Evolutionary conservation across 2,329 filamentous ascomycete genomes (phyloP).

Genomic region (Fusarium luffae): DNA sequence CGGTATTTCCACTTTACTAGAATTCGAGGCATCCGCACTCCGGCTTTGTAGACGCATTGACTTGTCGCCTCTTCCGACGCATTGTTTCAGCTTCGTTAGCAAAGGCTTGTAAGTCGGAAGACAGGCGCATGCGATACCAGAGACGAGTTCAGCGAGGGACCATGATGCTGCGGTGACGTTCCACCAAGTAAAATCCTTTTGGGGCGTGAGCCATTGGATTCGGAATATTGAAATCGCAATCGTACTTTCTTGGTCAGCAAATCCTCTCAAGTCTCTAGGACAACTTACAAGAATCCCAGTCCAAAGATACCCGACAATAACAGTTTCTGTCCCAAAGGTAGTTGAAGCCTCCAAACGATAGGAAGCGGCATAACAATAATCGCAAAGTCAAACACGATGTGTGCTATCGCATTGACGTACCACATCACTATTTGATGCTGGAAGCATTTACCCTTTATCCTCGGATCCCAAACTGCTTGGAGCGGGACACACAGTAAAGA

Average conservation of each 20-base stretch:
- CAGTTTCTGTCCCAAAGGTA: conserved; percentile 20
- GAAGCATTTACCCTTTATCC: conserved; percentile 8
- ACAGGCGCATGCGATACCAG: conserved; percentile 36
- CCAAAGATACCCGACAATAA: conserved; percentile 26
- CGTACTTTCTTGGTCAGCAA: background rate
- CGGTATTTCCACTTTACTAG: background rate
- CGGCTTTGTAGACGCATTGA: background rate
- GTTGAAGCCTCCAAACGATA: conserved; percentile 20
- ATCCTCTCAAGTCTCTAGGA: no score
- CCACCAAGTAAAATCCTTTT: conserved; percentile 31
- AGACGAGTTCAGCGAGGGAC: conserved; percentile 36
- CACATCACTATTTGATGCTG: background rate
- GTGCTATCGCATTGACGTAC: conserved; percentile 15
- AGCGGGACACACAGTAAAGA: conserved; percentile 10
- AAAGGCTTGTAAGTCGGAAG: conserved; percentile 31
- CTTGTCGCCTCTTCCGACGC: background rate
- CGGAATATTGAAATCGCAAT: conserved; percentile 25
- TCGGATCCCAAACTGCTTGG: conserved; percentile 22
- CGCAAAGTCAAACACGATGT: conserved; percentile 29
- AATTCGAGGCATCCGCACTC: accelerated
- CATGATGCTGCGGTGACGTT: conserved; percentile 28
- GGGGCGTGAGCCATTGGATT: conserved; percentile 30
- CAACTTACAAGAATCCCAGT: conserved; percentile 23
- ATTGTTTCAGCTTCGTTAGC: background rate
- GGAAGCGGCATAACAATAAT: conserved; percentile 33